Evolutionary conservation across 768 basidiomycete genomes (phyloP), one percentile per base, ranked within the genome.

Genomic region (Auriscalpium vulgare): DNA sequence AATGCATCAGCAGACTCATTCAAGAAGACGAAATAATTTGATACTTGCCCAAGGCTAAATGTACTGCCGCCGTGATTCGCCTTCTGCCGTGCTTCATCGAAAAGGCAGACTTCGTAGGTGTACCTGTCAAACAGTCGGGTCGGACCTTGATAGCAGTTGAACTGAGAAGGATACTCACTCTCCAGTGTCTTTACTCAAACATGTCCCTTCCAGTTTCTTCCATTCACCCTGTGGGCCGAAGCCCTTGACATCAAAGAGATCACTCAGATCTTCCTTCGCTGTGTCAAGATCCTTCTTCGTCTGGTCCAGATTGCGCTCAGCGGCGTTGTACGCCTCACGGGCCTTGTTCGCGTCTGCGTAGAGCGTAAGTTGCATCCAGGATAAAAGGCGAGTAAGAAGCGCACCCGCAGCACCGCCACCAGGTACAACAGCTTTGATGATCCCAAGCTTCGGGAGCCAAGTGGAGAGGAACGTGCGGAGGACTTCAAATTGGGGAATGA

Each of bases 81-180:
- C 70, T 87, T 95, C 70, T 99, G 97, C 53, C 77, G 87, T 2
- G 88, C 91, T 63, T 88, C 84, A 4, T 85, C 80, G 63, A 99
- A 97, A 62, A 97, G 77, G 72, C 95, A 98, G 8, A 97, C 77
- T 67, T 94, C 89, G 67, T 99, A 99, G 7, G 85, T 91, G 69
- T 97, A 98, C 60, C 94, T 97, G 49, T 5, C 54, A 49, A 47
- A 35, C 16, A 37, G 40, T 57, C 56, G 40, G 40, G 16, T 53
- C 6, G 46, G 17, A 23, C 6, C 21, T 37, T n/a, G 51, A 57
- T 8, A 43, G 34, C 37, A n/a, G 37, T 11, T 17, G 13, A 14
- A 11, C 37, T 3, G 36, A n/a, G 52, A 40, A 21, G 10, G 43
- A 29, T 19, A 85, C 94, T 67, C 65, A 97, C 91, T 97, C 95